phyloP scores from a whole-genome alignment of 2,329 filamentous ascomycete genomes.

The Colletotrichum musicola region DNA sequence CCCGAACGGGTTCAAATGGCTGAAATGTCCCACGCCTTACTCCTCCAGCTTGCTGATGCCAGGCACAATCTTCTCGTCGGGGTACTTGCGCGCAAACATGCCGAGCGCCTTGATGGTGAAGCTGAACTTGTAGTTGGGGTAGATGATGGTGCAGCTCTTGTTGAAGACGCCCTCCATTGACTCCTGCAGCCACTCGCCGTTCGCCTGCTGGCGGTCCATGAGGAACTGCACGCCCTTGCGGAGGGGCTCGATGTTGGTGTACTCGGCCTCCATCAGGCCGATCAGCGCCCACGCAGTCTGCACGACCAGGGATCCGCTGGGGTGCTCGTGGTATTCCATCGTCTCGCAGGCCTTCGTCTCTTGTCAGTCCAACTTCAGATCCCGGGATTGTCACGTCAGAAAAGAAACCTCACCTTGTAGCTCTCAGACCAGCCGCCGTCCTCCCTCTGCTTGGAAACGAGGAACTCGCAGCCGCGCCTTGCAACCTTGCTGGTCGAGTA shows the following conservation, averaged over 20 bases:
- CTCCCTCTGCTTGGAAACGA: conserved; percentile 84
- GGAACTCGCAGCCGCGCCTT: conserved; percentile 84
- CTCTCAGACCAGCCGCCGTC: conserved; percentile 98
- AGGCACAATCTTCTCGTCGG: conserved; percentile 67
- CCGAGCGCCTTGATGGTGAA: conserved; percentile 95
- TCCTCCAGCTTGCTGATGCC: conserved; percentile 30
- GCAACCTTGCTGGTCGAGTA: conserved; percentile 80
- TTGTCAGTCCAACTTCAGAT: conserved; percentile 1
- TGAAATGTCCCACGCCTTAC: neutral
- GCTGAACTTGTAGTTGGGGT: conserved; percentile 98
- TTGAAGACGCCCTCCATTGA: conserved; percentile 99
- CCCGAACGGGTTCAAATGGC: neutral
- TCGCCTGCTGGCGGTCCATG: conserved; percentile 85
- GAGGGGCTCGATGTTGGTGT: conserved; percentile 79
- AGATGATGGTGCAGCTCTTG: conserved; percentile 99
- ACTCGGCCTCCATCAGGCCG: conserved; percentile 84
- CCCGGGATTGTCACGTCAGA: too few relatives aligned
- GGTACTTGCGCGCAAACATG: conserved; percentile 83
- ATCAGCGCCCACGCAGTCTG: conserved; percentile 94
- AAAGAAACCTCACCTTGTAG: conserved; percentile 70
- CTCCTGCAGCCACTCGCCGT: conserved; percentile 96
- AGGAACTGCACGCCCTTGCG: conserved; percentile 82
- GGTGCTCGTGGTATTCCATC: conserved; percentile 80
- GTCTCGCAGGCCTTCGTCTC: conserved; percentile 77
- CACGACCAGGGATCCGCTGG: conserved; percentile 85